Conservation (phyloP, 179 eudicot species). For the Dionaea muscipula region DNA sequence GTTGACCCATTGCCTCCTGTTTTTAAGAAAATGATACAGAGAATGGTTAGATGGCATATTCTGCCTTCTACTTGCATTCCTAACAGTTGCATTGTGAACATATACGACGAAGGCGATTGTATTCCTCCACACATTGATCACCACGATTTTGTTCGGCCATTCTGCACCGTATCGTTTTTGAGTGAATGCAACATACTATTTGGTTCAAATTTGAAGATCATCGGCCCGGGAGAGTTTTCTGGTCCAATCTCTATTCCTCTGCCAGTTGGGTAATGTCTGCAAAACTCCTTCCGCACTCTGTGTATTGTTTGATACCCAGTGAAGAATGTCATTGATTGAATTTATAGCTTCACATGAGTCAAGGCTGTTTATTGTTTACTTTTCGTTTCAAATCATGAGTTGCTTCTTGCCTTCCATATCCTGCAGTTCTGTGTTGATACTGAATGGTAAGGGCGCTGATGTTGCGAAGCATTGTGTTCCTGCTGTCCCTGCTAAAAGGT, state of each 20-base stretch:
- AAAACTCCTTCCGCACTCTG: background rate
- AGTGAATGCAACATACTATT: constrained; percentile 48
- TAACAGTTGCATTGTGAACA: constrained; percentile 56
- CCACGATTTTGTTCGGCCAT: constrained; percentile 60
- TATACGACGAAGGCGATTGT: constrained; percentile 56
- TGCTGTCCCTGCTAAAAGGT: constrained; percentile 29
- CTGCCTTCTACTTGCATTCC: constrained; percentile 48
- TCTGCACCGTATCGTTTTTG: constrained; percentile 59
- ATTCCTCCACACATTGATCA: constrained; percentile 74
- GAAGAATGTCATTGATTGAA: too few species aligned
- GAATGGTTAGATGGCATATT: constrained; percentile 55
- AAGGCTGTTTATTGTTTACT: background rate
- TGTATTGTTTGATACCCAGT: background rate
- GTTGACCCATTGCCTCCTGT: constrained; percentile 55
- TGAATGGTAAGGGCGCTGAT: constrained; percentile 84
- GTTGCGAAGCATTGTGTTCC: constrained; percentile 85
- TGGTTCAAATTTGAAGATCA: constrained; percentile 37
- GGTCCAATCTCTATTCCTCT: constrained; percentile 56
- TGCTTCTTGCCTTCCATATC: background rate
- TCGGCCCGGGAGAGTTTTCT: constrained; percentile 44
- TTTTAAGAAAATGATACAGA: constrained; percentile 45
- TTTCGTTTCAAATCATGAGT: background rate
- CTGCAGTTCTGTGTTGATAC: constrained; percentile 70
- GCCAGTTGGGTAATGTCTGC: constrained; percentile 42
- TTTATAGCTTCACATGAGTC: too few species aligned